These are phyloP conservation scores for Platanthera zijinensis DNA, from an alignment of 106 monocot genomes.

Conservation along the genomic window DNA sequence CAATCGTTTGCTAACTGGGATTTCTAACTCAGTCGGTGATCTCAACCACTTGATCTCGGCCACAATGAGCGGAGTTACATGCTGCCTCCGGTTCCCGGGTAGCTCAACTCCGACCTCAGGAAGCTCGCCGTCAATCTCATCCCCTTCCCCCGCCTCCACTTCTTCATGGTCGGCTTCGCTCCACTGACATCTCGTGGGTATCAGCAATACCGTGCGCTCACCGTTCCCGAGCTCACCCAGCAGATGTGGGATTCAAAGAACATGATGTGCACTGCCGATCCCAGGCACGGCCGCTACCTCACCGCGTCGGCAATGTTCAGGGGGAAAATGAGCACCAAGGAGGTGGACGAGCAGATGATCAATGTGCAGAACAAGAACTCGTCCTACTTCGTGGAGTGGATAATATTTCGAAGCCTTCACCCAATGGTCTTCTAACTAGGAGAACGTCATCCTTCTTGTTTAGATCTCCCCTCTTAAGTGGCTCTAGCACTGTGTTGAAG, in stretches of 20 bases:
- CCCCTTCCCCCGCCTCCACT: conserved; percentile 24
- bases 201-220: conserved; percentile 42
- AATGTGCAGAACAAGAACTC: conserved; percentile 62
- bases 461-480: too few species aligned
- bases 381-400: conserved; percentile 56
- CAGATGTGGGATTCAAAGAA: conserved; percentile 55
- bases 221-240: conserved; percentile 39
- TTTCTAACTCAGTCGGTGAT: too few species aligned
- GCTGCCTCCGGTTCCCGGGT: too few species aligned
- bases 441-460: too few species aligned
- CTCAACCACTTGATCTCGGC: too few species aligned
- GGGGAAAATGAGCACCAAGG: conserved; percentile 56
- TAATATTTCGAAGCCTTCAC: too few species aligned
- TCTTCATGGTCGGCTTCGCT: conserved; percentile 26
- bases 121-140: conserved; percentile 20
- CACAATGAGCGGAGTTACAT: too few species aligned
- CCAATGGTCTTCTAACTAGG: too few species aligned
- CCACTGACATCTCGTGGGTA: conserved; percentile 38
- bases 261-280: conserved; percentile 52
- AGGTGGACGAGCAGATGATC: conserved; percentile 56
- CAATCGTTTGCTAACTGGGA: too few species aligned
- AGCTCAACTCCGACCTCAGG: conserved; percentile 20
- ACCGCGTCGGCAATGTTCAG: conserved; percentile 47
- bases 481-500: too few species aligned
- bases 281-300: conserved; percentile 39